Conservation (phyloP, 352 stramenopile genomes). For the Phytophthora constricta region DNA sequence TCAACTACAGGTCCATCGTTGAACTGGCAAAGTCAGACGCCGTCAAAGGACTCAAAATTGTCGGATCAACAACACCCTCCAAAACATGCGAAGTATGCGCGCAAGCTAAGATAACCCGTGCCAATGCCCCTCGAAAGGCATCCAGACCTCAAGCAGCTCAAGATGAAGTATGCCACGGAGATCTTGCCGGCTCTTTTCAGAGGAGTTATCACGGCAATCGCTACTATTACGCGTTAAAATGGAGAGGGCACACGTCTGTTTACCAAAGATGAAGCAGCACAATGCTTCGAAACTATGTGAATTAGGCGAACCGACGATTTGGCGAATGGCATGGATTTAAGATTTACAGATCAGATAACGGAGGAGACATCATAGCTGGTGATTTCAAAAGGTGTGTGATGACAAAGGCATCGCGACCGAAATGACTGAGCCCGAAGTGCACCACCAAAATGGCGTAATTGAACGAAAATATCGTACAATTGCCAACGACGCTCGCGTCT, state of each 20-base stretch:
- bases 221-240: background rate
- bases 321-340: background rate
- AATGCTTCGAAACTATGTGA: background rate
- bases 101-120: background rate
- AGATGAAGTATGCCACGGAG: conserved; percentile 9
- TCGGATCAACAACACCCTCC: background rate
- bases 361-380: background rate
- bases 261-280: background rate
- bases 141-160: background rate
- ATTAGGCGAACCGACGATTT: background rate
- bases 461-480: background rate
- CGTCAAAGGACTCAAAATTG: background rate
- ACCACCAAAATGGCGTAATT: background rate
- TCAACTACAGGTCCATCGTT: background rate
- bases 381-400: background rate
- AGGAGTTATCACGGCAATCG: background rate
- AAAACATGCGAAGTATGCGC: conserved; percentile 4
- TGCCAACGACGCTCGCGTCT: background rate
- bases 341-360: background rate
- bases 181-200: background rate
- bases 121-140: background rate
- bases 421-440: background rate
- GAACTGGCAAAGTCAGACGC: background rate
- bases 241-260: background rate
- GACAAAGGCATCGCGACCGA: background rate